Conservation (phyloP, 2,329 filamentous ascomycete species). For the Aspergillus sp. region DNA sequence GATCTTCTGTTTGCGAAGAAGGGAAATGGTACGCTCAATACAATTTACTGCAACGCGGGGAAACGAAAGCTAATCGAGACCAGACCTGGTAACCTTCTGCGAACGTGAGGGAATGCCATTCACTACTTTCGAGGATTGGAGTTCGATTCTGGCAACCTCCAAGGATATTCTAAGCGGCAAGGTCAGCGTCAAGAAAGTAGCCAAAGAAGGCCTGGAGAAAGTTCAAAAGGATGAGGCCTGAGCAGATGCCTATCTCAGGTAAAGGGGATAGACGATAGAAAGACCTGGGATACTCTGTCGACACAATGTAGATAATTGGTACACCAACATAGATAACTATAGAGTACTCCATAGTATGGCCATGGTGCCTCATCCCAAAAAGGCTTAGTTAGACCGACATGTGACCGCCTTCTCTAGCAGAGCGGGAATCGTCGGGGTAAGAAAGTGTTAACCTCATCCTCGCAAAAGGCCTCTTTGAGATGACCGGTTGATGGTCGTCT, state of each 20-base stretch:
- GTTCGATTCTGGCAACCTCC: constrained; percentile 66
- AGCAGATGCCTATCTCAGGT: constrained; percentile 1
- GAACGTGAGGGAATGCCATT: constrained; percentile 78
- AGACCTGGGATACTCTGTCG: no score
- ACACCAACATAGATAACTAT: no score
- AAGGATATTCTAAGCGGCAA: constrained; percentile 71
- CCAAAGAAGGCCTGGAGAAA: constrained; percentile 40
- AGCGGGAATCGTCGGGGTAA: neutral
- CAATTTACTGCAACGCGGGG: neutral
- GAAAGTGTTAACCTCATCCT: constrained; percentile 4
- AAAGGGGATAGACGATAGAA: neutral
- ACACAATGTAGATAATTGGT: no score
- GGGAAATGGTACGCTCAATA: constrained; percentile 59
- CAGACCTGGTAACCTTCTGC: constrained; percentile 82
- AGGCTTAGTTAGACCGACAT: constrained; percentile 1
- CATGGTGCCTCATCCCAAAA: neutral
- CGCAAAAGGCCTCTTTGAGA: constrained; percentile 21
- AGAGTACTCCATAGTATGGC: no score
- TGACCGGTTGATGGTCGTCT: constrained; percentile 24
- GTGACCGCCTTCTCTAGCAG: constrained; percentile 24
- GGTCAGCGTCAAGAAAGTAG: constrained; percentile 63
- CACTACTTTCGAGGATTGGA: constrained; percentile 80
- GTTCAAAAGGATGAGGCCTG: neutral
- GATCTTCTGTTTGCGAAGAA: constrained; percentile 91
- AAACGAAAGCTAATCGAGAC: constrained; percentile 10